Evolutionary conservation across 805 yeast genomes (phyloP).

Genomic region (Blastobotrys chiropterorum): DNA sequence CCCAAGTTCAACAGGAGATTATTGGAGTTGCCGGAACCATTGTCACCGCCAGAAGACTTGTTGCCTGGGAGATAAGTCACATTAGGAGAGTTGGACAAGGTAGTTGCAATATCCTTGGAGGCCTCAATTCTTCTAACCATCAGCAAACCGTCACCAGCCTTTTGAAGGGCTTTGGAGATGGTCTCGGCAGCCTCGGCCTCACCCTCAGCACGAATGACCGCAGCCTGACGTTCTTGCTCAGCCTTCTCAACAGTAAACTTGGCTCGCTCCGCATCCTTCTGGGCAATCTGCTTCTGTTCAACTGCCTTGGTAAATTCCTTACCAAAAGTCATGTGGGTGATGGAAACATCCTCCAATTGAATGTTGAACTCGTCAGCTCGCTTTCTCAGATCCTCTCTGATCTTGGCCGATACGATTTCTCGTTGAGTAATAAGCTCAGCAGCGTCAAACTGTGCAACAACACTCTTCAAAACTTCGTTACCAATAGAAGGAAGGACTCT

Average conservation of each 20-base stretch:
- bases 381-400: constrained; percentile 74
- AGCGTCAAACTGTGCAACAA: constrained; percentile 92
- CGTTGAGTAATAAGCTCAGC: constrained; percentile 96
- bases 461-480: constrained; percentile 81
- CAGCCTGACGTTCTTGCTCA: constrained; percentile 93
- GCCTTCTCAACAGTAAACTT: constrained; percentile 90
- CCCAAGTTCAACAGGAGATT: constrained; percentile 32
- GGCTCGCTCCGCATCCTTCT: constrained; percentile 98
- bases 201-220: constrained; percentile 96
- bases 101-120: constrained; percentile 87
- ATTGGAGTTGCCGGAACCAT: constrained; percentile 25
- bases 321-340: constrained; percentile 97
- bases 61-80: constrained; percentile 78
- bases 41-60: constrained; percentile 34
- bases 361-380: constrained; percentile 88
- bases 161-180: constrained; percentile 84
- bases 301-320: constrained; percentile 96
- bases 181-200: constrained; percentile 98
- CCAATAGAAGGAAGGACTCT: constrained; percentile 89
- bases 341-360: constrained; percentile 90
- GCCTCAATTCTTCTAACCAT: constrained; percentile 95
- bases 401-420: constrained; percentile 85
- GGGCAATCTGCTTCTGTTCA: constrained; percentile 98
- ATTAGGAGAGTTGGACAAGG: constrained; percentile 76
- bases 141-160: constrained; percentile 93